Evolutionary conservation across 192 early-diverging fungal genomes (phyloP).

Genomic region (Coemansia sp.): DNA sequence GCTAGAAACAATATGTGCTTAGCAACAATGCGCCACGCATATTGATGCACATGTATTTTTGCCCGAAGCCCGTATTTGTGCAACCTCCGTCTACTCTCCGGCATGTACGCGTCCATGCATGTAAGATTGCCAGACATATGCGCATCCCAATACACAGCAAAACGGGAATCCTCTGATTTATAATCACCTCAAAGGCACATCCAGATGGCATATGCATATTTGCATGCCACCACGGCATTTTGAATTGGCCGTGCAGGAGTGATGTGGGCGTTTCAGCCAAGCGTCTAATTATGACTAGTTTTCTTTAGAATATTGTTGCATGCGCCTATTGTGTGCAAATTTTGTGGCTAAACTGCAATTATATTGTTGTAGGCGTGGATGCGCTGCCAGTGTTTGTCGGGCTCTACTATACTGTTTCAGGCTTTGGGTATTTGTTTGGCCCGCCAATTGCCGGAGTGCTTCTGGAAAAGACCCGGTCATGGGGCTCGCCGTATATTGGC

Average conservation of each 20-base stretch:
- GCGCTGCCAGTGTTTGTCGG: constrained; percentile 49
- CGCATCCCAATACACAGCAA: not conserved
- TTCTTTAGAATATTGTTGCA: not conserved
- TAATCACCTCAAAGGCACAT: not conserved
- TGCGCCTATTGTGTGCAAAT: not conserved
- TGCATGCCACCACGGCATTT: not conserved
- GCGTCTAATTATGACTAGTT: not conserved
- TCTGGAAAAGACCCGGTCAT: constrained; percentile 47
- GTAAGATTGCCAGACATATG: not conserved
- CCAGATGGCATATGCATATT: not conserved
- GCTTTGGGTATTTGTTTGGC: constrained; percentile 46
- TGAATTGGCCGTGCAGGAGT: no score
- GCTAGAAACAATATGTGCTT: not conserved
- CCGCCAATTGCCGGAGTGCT: constrained; percentile 49
- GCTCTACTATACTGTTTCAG: constrained; percentile 44
- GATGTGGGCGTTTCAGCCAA: no score
- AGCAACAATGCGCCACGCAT: constrained; percentile 7
- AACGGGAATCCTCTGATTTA: not conserved
- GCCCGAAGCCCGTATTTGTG: not conserved
- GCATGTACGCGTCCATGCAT: not conserved
- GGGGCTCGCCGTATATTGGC: constrained; percentile 45
- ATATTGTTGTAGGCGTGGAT: constrained; percentile 40
- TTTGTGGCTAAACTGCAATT: constrained; percentile 4
- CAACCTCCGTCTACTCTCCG: not conserved
- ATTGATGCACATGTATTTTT: constrained; percentile 1